Percentiles rank a stretch among this genome's conserved stretches.
Conservation (phyloP, 2,329 filamentous ascomycete genomes). For the Seiridium cupressi region DNA sequence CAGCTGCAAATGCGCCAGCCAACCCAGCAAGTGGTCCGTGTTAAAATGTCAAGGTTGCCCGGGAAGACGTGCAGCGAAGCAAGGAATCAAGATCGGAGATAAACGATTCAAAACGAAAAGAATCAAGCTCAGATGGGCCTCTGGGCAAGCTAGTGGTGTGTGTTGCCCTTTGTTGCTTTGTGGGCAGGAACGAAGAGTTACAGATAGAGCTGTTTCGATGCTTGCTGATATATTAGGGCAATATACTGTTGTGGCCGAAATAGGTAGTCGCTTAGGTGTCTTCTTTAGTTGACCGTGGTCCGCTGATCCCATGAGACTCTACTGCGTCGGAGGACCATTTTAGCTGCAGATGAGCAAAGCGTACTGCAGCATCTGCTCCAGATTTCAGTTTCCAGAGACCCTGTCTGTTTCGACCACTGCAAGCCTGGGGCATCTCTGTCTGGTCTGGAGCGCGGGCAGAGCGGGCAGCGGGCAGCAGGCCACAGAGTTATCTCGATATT, state of each 20-base stretch:
- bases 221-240: not conserved
- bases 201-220: too few species aligned
- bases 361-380: not conserved
- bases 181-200: not conserved
- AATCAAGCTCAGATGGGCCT: not conserved
- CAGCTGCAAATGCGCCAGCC: not conserved
- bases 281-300: not conserved
- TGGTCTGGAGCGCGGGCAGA: not conserved
- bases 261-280: constrained; percentile 4
- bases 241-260: constrained; percentile 2
- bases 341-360: not conserved
- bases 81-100: too few species aligned
- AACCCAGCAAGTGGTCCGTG: too few species aligned
- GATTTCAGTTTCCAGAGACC: not conserved
- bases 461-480: not conserved
- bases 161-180: not conserved
- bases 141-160: not conserved
- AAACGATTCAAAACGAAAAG: too few species aligned
- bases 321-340: not conserved
- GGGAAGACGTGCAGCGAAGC: too few species aligned
- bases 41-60: too few species aligned
- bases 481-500: not conserved
- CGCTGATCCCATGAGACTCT: not conserved
- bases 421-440: not conserved
- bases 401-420: constrained; percentile 3